Base-by-base conservation (phyloP, 1,139 yeast species). In the Blastobotrys malaysiensis region DNA sequence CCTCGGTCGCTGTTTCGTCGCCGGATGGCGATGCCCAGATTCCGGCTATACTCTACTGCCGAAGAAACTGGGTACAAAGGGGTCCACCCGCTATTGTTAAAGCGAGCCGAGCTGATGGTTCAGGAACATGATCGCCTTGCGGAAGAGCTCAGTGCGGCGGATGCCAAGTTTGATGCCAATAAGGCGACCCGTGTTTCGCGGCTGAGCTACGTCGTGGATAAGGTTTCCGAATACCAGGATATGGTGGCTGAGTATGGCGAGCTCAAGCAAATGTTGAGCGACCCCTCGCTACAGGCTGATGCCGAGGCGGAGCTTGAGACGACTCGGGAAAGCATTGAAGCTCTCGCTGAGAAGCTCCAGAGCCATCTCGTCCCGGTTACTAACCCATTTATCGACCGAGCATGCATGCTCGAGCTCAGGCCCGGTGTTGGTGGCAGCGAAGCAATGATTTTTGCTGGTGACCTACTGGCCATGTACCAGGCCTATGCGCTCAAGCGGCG, bases 351-450 rank as follows among this genome's bases (percentile, higher is more conserved):
- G 1, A 73, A 75, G 45, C 73, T 93, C 18, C 81, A 84, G 58
- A 63, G 75, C 1, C 77, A 79, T 54, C 73, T 93, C 11, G 73
- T 90, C 36, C 97, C 98, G 1, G 39, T 31, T 6, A 81, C 88
- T 2, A 84, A 87, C 59, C 83, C 84, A 50, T 88, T 87, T 67
- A 79, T 86, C 2, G 95, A 88, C 53, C 82, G 81, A 57, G 83
- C 95, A 0, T 86, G 96, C 51, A 76, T 93, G 13, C 63, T 93
- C 18, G 99, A 93, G 69, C 70, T 93, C 24, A 77, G 98, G 55
- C 97, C 99, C 0, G 99, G 99, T 1, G 91, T 93, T 1, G 99
- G 99, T 13, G 99, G 99, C 1, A 80, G 84, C 5, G 99, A 93
- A 65, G 98, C 99, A 0, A 83, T 86, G 67, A 77, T 93, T 6